Conservation (phyloP, 192 early-diverging fungal genomes). For the Dissophora ornata region DNA sequence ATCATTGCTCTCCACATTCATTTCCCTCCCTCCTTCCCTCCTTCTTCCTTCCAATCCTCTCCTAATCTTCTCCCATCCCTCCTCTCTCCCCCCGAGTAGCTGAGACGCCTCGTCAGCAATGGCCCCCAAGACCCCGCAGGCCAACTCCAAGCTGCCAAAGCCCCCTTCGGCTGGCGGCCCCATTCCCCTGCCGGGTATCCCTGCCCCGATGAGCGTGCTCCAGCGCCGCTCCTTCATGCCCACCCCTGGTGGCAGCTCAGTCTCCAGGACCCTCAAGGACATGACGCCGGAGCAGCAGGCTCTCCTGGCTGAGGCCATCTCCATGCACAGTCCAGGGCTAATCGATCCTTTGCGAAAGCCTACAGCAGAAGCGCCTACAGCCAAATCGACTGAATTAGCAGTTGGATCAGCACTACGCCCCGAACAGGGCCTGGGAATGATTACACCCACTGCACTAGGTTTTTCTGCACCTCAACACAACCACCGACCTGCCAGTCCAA, state of each 20-base stretch:
- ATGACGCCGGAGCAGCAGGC: conserved; percentile 59
- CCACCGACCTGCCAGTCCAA: conserved; percentile 7
- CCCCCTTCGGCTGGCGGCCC: conserved; percentile 35
- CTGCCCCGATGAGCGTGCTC: conserved; percentile 27
- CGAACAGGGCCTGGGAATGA: background rate
- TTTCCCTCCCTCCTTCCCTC: too few species aligned
- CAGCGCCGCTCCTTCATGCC: conserved; percentile 42
- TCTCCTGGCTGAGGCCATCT: conserved; percentile 53
- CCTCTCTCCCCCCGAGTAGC: conserved; percentile 6
- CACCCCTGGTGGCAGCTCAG: conserved; percentile 9
- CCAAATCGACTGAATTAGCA: conserved; percentile 6
- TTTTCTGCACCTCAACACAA: conserved; percentile 11
- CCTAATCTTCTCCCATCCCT: background rate
- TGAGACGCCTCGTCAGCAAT: conserved; percentile 31
- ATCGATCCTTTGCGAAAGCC: conserved; percentile 29
- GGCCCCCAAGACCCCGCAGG: conserved; percentile 49
- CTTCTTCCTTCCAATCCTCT: background rate
- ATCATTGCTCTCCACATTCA: too few species aligned
- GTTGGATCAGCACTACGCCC: background rate
- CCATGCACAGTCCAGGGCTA: conserved; percentile 50
- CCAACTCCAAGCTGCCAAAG: conserved; percentile 58
- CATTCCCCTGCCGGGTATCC: conserved; percentile 35
- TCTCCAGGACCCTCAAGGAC: conserved; percentile 48
- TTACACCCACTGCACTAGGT: conserved; percentile 8
- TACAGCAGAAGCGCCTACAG: background rate